A percentile compares a stretch with the other conserved stretches of the same genome.
Evolutionary conservation across 2,329 filamentous ascomycete species (phyloP).

Genomic region (Tolypocladium endophyticum): DNA sequence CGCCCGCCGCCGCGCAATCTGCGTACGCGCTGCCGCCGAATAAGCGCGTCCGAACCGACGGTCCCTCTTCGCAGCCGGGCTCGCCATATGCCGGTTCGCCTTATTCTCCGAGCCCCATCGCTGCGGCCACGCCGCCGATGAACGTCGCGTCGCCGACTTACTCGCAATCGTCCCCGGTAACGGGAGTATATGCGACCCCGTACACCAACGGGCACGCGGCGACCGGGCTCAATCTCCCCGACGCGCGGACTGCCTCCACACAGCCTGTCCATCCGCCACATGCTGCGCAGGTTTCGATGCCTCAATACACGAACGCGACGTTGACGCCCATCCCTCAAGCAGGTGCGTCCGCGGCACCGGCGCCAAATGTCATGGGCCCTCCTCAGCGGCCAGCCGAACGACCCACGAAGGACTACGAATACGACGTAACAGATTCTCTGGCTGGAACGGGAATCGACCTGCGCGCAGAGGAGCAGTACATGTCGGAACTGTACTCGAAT

Average conservation of each 20-base stretch:
- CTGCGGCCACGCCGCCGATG: conserved; percentile 28
- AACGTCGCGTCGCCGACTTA: conserved; percentile 25
- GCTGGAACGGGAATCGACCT: conserved; percentile 80
- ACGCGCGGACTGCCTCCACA: conserved; percentile 19
- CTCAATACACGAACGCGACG: conserved; percentile 18
- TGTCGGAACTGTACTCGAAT: conserved; percentile 56
- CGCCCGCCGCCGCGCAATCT: conserved; percentile 46
- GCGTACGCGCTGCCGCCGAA: conserved; percentile 52
- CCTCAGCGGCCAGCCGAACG: conserved; percentile 52
- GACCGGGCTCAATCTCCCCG: conserved; percentile 22
- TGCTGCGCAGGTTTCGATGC: conserved; percentile 10
- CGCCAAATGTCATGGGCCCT: conserved; percentile 37
- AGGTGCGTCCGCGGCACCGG: conserved; percentile 13
- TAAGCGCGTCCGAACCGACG: conserved; percentile 53
- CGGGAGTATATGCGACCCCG: conserved; percentile 22
- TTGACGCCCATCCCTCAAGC: conserved; percentile 16
- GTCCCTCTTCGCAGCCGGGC: conserved; percentile 54
- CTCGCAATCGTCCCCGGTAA: conserved; percentile 20
- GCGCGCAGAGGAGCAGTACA: conserved; percentile 73
- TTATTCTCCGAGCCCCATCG: conserved; percentile 35
- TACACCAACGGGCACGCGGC: conserved; percentile 28
- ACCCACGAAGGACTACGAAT: conserved; percentile 50
- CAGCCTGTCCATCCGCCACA: conserved; percentile 22
- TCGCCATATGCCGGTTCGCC: conserved; percentile 49
- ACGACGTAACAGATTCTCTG: conserved; percentile 76